Base-by-base conservation (phyloP, 352 stramenopile genomes). In the Phytopythium litorale region DNA sequence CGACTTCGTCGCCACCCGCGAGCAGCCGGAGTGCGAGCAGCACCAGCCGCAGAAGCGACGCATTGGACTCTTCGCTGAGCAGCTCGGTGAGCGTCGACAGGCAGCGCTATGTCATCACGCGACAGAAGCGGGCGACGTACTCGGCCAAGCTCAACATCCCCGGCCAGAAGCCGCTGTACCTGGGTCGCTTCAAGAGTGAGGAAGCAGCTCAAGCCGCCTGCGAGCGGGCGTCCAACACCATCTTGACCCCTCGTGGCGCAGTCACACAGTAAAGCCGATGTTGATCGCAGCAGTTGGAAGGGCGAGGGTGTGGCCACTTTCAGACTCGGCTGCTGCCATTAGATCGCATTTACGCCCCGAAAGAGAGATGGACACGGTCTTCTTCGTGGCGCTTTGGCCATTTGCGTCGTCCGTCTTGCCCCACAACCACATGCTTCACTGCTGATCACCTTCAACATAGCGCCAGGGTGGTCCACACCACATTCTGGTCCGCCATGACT, bases 131-230 rank as follows among this genome's bases (percentile, higher is more conserved):
- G 19, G 76, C 69, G 50, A 86, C 76, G 40, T 89, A 78, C 61
- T 72, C 73, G 3, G 82, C 82, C 46, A 82, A 83, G 37, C 64
- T 91, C 32, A 72, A 87, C 55, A 56, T 90, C 23, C 65, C 70
- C 9, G 80, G 79, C 0, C 80, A 88, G 46, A 91, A 89, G 13
- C 80, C 78, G 33, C 69, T 91, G 12, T 90, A 91, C 42, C 55
- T 91, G 7, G 82, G 82, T 3, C 70, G 82, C 33, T 91, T 86
- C 68, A 80, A 79, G 58, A 89, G 67, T 37, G 76, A 89, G 71
- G 77, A 74, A 7, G 78, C 82, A 3, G 82, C 82, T 11, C 67
- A 79, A 33, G 75, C 73, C 23, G 82, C 78, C 4, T 91, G 80
- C 35, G 81, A 91, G 42, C 79, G 63, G 56, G 82, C 80, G 1